Base-by-base conservation (phyloP, 2,329 filamentous ascomycete genomes). In the Claviceps spartinae region DNA sequence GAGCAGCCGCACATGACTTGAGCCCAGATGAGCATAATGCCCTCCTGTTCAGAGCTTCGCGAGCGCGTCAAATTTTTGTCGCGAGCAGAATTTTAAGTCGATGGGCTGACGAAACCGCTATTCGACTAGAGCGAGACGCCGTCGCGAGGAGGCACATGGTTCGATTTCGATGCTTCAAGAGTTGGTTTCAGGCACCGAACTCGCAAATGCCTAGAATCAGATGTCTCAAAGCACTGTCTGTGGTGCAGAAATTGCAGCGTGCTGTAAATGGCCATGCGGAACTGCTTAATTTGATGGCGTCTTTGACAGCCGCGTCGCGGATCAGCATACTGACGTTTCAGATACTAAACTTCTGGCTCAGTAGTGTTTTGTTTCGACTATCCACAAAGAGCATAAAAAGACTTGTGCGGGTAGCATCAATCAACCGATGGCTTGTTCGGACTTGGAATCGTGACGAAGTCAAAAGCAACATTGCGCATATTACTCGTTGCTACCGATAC, bases 131-230 rank as follows among this genome's bases (percentile, higher is more conserved):
- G 55, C 77, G 79, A 42, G 87, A 85, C 4, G 79, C 77, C 4
- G 73, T 81, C 43, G 87, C 86, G 20, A 76, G 85, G 55, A 74
- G 80, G 55, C 85, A 88, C 62, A 80, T 90, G 54, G 69, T 93
- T 51, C 75, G 83, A 52, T 79, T 70, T 53, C 69, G 70, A 11
- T 69, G 64, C 51, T 70, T 69, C 51, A 60, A 60, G 42, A 61
- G 62, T 40, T 70, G 67, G 67, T 64, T 60, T 36, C 62, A 66
- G 49, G 59, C 60, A 6, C 67, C 67, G 14, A 60, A 54, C 34
- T 59, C 62, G 11, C 62, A 58, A 18, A 55, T 62, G 5, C 65
- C 65, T 3, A 59, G 54, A 1, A 54, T 58, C 4, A 64, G 66
- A n/a, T 58, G 62, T 18, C 56, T 70, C 49, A 63, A 59, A 44